These are phyloP conservation scores for Cercospora citrullina DNA, from an alignment of 2,329 filamentous ascomycete genomes.

Conservation along the genomic window DNA sequence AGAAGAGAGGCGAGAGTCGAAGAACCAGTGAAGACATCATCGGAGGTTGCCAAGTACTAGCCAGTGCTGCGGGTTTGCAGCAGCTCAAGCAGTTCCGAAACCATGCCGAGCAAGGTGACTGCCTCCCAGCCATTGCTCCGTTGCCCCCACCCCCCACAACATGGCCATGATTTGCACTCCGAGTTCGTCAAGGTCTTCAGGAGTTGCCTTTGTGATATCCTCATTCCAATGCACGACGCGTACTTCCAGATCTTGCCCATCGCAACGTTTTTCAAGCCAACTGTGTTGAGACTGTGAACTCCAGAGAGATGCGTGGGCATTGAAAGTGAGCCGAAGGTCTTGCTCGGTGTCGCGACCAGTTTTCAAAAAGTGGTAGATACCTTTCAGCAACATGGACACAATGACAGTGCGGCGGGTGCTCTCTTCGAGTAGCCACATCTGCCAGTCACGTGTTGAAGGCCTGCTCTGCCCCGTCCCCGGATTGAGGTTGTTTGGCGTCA, in stretches of 20 bases:
- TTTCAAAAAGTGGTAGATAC: neutral
- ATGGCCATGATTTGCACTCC: neutral
- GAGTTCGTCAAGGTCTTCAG: neutral
- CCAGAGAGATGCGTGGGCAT: neutral
- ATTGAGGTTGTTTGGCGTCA: neutral
- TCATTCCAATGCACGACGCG: neutral
- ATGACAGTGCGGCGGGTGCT: neutral
- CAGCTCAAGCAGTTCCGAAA: neutral
- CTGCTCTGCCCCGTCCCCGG: neutral
- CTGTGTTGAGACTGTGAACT: neutral
- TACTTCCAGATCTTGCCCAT: neutral
- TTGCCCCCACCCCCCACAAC: neutral
- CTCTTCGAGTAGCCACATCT: neutral
- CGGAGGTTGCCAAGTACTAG: neutral
- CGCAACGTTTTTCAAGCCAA: neutral
- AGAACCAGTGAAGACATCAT: neutral
- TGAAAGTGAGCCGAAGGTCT: neutral
- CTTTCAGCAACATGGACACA: neutral
- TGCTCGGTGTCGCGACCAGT: neutral
- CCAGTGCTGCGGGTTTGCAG: neutral
- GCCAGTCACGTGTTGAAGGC: neutral
- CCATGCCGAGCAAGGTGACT: neutral
- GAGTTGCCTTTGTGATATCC: neutral
- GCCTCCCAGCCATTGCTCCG: neutral
- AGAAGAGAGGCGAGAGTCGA: neutral